Conservation (phyloP, 1,284 basidiomycete genomes). For the Ganoderma lingzhi region DNA sequence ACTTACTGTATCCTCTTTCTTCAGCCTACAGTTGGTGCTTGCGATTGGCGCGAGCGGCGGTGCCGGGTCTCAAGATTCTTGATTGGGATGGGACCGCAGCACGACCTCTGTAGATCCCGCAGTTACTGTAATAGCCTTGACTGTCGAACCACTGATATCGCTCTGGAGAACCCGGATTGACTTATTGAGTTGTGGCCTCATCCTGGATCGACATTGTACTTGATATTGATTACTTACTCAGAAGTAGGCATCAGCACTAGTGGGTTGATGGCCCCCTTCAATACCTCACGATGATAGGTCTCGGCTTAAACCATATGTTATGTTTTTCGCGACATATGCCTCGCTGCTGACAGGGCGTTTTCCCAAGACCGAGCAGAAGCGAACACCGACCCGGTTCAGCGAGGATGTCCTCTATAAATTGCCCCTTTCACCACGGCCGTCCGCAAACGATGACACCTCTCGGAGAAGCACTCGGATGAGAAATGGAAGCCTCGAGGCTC, state of each 20-base stretch:
- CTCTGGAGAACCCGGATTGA: background rate
- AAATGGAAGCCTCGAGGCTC: background rate
- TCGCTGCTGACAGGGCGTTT: too few relatives aligned
- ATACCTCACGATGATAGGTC: slow-evolving; percentile 8
- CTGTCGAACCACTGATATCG: background rate
- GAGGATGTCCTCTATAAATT: background rate
- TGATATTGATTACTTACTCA: background rate
- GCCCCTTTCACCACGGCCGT: background rate
- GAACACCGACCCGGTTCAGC: background rate
- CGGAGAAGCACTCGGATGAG: background rate
- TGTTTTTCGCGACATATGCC: background rate
- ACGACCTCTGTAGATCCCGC: background rate
- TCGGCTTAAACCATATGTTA: background rate
- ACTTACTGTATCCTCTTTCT: background rate
- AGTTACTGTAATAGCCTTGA: background rate
- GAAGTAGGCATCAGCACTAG: background rate
- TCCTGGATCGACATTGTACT: background rate
- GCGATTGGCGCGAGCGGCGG: background rate
- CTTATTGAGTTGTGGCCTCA: background rate
- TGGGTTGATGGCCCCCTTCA: background rate
- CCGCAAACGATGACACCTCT: background rate
- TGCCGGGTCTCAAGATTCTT: background rate
- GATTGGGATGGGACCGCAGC: background rate
- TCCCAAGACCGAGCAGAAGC: background rate
- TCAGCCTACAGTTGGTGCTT: background rate